Conservation (phyloP, 371 early-diverging fungal species). For the Mortierella sp. region DNA sequence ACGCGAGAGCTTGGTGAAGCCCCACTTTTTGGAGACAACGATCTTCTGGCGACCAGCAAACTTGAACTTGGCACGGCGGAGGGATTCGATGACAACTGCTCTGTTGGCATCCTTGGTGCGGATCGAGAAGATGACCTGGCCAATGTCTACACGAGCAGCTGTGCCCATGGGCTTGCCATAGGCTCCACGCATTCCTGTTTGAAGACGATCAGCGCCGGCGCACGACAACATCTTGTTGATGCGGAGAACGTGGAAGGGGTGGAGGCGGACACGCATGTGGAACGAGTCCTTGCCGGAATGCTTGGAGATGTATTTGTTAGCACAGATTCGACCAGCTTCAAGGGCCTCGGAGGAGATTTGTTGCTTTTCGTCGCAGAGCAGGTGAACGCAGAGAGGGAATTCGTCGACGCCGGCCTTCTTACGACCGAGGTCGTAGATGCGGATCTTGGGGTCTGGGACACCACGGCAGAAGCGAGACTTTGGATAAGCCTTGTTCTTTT, state of each 20-base stretch:
- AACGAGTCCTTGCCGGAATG: constrained; percentile 99
- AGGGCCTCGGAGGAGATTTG: constrained; percentile 99
- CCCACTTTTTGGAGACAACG: constrained; percentile 99
- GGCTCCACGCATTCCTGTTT: constrained; percentile 99
- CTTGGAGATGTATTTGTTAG: constrained; percentile 99
- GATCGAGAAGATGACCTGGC: constrained; percentile 98
- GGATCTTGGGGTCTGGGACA: constrained; percentile 99
- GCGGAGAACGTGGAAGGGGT: constrained; percentile 99
- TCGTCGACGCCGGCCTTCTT: constrained; percentile 99
- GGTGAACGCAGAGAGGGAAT: constrained; percentile 98
- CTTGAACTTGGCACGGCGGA: constrained; percentile 99
- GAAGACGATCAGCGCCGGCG: constrained; percentile 99
- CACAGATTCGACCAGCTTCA: constrained; percentile 92
- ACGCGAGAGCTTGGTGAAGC: constrained; percentile 98
- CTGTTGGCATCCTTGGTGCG: constrained; percentile 98
- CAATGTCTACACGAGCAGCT: constrained; percentile 99
- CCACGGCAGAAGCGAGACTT: constrained; percentile 99
- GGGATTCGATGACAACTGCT: constrained; percentile 96
- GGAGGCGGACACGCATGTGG: constrained; percentile 99
- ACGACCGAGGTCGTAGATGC: constrained; percentile 98
- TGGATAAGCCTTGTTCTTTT: constrained; percentile 99
- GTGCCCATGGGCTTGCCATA: constrained; percentile 99
- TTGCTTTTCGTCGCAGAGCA: constrained; percentile 99
- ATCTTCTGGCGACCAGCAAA: constrained; percentile 99
- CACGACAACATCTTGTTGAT: constrained; percentile 99